A percentile compares a stretch with the other conserved stretches of the same genome.
Evolutionary conservation across 2,329 filamentous ascomycete species (phyloP).

Genomic region (Seiridium cupressi): DNA sequence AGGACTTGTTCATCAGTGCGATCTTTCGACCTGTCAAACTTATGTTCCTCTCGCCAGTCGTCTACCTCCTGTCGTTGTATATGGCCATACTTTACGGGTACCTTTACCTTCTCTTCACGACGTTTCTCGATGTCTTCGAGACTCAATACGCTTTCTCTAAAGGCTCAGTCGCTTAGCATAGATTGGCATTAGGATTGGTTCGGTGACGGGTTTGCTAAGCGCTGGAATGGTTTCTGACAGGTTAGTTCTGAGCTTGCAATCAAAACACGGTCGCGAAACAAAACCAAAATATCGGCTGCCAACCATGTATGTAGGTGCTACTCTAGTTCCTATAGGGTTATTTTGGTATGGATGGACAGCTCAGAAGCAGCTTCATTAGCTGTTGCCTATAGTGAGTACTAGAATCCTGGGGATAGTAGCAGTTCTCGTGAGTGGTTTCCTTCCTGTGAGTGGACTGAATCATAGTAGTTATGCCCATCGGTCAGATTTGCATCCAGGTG

Average conservation of each 20-base stretch:
- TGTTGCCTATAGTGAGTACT: constrained; percentile 26
- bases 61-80: constrained; percentile 46
- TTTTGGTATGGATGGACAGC: constrained; percentile 32
- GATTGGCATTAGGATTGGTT: constrained; percentile 43
- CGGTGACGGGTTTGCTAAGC: constrained; percentile 34
- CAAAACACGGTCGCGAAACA: constrained; percentile 32
- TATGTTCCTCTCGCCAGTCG: constrained; percentile 46
- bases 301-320: constrained; percentile 21
- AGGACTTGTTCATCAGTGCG: constrained; percentile 31
- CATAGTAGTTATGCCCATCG: not conserved
- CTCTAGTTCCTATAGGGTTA: constrained; percentile 24
- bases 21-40: constrained; percentile 51
- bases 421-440: constrained; percentile 26
- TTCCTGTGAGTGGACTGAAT: not conserved
- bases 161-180: constrained; percentile 46
- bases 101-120: constrained; percentile 54
- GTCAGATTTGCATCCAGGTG: not conserved
- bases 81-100: constrained; percentile 51
- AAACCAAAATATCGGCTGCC: constrained; percentile 26
- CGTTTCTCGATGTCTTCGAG: constrained; percentile 48
- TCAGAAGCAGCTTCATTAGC: constrained; percentile 24
- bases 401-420: constrained; percentile 22
- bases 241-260: constrained; percentile 43
- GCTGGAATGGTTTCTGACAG: constrained; percentile 42
- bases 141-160: constrained; percentile 43